phyloP scores from a whole-genome alignment of 225 moss, liverwort and hornwort species.

The Marchantia paleacea region DNA sequence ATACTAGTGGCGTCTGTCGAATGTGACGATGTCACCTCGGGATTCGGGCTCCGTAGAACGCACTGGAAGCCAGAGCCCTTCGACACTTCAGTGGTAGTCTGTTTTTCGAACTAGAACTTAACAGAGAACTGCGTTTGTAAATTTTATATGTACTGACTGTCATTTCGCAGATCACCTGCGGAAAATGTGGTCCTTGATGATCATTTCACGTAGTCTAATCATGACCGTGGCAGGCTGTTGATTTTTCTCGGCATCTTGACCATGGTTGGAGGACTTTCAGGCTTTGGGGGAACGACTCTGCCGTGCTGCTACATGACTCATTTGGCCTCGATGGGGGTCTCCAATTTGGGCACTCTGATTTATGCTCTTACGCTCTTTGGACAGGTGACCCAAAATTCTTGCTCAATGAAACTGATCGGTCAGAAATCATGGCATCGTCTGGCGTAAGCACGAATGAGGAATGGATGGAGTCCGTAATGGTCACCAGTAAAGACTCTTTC shows the following conservation, averaged over 20 bases:
- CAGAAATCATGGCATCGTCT: neutral
- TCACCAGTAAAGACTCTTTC: too few relatives aligned
- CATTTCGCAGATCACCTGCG: neutral
- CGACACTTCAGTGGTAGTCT: too few relatives aligned
- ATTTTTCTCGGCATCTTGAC: constrained; percentile 49
- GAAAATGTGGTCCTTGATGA: neutral
- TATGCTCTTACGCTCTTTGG: constrained; percentile 58
- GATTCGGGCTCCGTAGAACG: neutral
- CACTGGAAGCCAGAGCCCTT: neutral
- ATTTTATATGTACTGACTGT: neutral
- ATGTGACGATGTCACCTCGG: neutral
- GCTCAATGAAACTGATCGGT: neutral
- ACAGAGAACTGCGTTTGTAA: neutral
- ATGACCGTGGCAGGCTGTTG: constrained; percentile 37
- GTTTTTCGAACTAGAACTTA: neutral
- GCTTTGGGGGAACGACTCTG: constrained; percentile 56
- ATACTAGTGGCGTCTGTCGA: neutral
- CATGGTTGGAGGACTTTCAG: constrained; percentile 45
- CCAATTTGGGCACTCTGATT: constrained; percentile 43
- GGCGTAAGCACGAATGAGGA: too few relatives aligned
- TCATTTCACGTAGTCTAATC: neutral
- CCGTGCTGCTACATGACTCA: constrained; percentile 55
- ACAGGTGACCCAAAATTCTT: constrained; percentile 30
- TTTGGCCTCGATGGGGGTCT: constrained; percentile 36
- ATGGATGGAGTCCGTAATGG: too few relatives aligned